These are phyloP conservation scores for Catunica adiposa DNA, from an alignment of 2,329 filamentous ascomycete species.

Conservation along the genomic window DNA sequence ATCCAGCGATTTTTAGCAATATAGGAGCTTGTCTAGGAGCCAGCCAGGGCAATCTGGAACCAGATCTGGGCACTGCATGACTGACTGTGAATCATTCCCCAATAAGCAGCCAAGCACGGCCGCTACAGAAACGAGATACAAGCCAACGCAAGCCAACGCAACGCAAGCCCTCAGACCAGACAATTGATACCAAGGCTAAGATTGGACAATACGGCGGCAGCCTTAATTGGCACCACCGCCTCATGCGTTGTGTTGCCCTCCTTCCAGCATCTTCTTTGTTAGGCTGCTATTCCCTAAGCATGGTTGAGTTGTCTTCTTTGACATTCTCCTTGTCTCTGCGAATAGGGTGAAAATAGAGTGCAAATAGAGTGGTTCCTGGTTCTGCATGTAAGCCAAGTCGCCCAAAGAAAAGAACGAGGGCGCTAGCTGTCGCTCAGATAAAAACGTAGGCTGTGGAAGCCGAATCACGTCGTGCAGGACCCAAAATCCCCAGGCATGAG, in stretches of 20 bases:
- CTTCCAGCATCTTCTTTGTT: not conserved
- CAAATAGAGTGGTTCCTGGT: no score
- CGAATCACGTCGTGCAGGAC: no score
- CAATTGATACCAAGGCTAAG: not conserved
- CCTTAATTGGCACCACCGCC: not conserved
- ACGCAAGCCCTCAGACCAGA: not conserved
- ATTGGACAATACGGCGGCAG: not conserved
- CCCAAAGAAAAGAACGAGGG: not conserved
- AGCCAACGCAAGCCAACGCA: not conserved
- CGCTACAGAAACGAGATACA: not conserved
- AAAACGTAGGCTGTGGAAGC: no score
- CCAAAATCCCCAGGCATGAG: no score
- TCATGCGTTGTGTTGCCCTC: no score
- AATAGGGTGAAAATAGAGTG: no score
- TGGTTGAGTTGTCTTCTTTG: not conserved
- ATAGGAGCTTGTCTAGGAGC: not conserved
- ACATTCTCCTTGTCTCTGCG: not conserved
- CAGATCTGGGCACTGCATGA: not conserved
- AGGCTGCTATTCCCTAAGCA: not conserved
- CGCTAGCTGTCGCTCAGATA: not conserved
- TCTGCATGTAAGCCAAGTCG: not conserved
- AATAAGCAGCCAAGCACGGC: not conserved
- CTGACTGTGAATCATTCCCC: not conserved
- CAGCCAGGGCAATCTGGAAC: not conserved
- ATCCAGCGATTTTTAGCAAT: not conserved